These are phyloP conservation scores for Kazachstania psychrophila DNA, from an alignment of 805 yeast genomes.

Conservation along the genomic window DNA sequence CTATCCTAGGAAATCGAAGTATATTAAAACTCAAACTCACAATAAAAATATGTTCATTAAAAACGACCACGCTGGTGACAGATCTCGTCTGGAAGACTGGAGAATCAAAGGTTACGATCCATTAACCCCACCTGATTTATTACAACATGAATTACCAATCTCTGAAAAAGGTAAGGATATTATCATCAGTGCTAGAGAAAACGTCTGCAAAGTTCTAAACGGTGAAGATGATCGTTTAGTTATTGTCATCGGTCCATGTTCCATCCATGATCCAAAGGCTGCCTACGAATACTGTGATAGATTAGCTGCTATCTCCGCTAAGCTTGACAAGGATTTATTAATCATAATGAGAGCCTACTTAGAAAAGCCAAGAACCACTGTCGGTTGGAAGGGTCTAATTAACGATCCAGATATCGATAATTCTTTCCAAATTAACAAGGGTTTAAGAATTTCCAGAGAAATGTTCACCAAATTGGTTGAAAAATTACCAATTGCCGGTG, in stretches of 20 bases:
- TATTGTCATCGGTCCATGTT: slow-evolving; percentile 93
- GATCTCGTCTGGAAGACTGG: slow-evolving; percentile 67
- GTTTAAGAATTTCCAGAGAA: slow-evolving; percentile 79
- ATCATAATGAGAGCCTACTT: slow-evolving; percentile 96
- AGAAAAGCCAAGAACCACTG: slow-evolving; percentile 97
- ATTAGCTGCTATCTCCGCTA: slow-evolving; percentile 48
- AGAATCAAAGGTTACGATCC: slow-evolving; percentile 88
- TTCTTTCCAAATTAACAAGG: slow-evolving; percentile 89
- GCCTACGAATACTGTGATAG: slow-evolving; percentile 80
- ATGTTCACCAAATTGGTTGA: slow-evolving; percentile 78
- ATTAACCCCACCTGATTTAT: slow-evolving; percentile 85
- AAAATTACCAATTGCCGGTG: slow-evolving; percentile 87
- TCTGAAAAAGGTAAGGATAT: slow-evolving; percentile 48
- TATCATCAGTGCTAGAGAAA: slow-evolving; percentile 69
- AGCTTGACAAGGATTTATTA: slow-evolving; percentile 63
- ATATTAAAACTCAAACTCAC: background rate
- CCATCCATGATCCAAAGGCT: slow-evolving; percentile 88
- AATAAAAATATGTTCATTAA: slow-evolving; percentile 60
- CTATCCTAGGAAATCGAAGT: no score
- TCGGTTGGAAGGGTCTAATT: slow-evolving; percentile 97
- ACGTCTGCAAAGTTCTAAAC: slow-evolving; percentile 58
- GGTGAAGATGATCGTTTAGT: slow-evolving; percentile 83
- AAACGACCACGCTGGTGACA: slow-evolving; percentile 78
- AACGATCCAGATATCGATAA: slow-evolving; percentile 96
- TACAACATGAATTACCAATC: slow-evolving; percentile 78